phyloP scores from a whole-genome alignment of 2,329 filamentous ascomycete genomes.

The Penicillium sp. region DNA sequence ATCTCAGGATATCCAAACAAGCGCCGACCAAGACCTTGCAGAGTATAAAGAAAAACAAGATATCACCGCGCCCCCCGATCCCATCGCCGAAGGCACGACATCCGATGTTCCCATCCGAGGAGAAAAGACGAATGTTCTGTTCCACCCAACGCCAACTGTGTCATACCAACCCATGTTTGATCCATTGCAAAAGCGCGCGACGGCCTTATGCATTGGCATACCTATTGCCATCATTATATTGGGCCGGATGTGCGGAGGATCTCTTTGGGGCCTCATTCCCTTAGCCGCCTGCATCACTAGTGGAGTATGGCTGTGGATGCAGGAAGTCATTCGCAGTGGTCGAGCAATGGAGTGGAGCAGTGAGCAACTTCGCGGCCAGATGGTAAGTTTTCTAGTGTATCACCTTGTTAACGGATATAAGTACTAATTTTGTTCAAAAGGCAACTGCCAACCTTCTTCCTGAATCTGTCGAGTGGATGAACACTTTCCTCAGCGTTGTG shows the following conservation, averaged over 20 bases:
- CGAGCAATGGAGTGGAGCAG: constrained; percentile 83
- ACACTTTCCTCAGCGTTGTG: constrained; percentile 75
- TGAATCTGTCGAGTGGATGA: constrained; percentile 95
- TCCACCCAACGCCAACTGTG: constrained; percentile 88
- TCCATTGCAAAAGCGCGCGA: constrained; percentile 70
- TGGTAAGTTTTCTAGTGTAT: constrained; percentile 44
- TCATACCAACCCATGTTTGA: constrained; percentile 87
- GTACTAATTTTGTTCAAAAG: constrained; percentile 27
- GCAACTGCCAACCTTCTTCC: constrained; percentile 86
- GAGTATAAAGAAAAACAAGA: constrained; percentile 87
- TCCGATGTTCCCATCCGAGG: constrained; percentile 94
- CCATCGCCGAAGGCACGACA: constrained; percentile 74
- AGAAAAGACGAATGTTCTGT: constrained; percentile 93
- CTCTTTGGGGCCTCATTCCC: constrained; percentile 71
- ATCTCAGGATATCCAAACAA: constrained; percentile 62
- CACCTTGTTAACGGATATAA: neutral
- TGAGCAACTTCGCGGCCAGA: constrained; percentile 80
- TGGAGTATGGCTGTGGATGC: constrained; percentile 84
- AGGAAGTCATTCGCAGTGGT: constrained; percentile 79
- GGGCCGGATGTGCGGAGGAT: constrained; percentile 76
- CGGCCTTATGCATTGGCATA: constrained; percentile 66
- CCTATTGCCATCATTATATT: constrained; percentile 71
- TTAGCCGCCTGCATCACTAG: constrained; percentile 69
- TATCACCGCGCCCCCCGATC: constrained; percentile 85
- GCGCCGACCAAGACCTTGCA: constrained; percentile 66